These are phyloP conservation scores for Backusella mclennaniae DNA, from an alignment of 192 early-diverging fungal genomes.

Conservation along the genomic window DNA sequence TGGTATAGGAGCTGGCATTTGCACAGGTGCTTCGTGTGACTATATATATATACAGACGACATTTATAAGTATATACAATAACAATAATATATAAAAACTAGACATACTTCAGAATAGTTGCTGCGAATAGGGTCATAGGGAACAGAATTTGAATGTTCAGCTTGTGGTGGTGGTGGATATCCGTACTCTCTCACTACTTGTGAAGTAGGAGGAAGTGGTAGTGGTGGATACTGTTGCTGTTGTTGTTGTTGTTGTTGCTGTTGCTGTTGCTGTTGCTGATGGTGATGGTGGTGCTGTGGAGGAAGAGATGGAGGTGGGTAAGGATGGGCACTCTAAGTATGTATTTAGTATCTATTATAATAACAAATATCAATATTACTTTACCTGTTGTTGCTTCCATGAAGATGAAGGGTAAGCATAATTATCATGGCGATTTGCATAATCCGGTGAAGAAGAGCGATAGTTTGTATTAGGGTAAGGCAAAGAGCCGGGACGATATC, in stretches of 20 bases:
- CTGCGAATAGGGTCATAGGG: constrained; percentile 27
- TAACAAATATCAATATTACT: not conserved
- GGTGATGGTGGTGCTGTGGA: not conserved
- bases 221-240: not conserved
- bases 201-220: not conserved
- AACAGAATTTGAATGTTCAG: not conserved
- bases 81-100: not conserved
- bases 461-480: not conserved
- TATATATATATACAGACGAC: not conserved
- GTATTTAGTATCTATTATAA: not conserved
- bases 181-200: constrained; percentile 4
- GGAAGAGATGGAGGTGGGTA: not conserved
- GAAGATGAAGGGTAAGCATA: constrained; percentile 15
- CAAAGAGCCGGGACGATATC: constrained; percentile 2
- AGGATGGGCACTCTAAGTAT: not conserved
- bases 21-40: not conserved
- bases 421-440: not conserved
- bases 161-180: not conserved
- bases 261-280: not conserved
- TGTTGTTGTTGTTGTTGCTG: constrained; percentile 1
- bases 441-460: not conserved
- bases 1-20: not conserved
- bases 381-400: constrained; percentile 5
- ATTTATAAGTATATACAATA: not conserved
- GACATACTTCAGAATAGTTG: not conserved